phyloP scores from a whole-genome alignment of 164 flowering plant species.

The Piper betle region DNA sequence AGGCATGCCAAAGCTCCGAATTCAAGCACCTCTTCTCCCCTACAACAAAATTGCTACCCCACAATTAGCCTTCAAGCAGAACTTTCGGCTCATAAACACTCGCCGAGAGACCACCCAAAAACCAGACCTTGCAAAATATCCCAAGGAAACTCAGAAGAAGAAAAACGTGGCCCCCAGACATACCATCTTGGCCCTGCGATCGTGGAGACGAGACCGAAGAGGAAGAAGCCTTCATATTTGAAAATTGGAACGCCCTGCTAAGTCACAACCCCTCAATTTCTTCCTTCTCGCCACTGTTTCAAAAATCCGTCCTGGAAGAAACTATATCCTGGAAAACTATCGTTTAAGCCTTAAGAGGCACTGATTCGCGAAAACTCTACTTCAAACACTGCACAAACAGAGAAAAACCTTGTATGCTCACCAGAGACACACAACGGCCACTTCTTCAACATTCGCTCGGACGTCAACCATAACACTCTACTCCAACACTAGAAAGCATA shows the following conservation, averaged over 20 bases:
- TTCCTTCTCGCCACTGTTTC: not conserved
- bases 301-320: not conserved
- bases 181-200: slow-evolving; percentile 47
- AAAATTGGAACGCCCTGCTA: not conserved
- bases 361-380: no score
- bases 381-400: no score
- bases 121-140: not conserved
- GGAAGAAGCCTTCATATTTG: slow-evolving; percentile 17
- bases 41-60: slow-evolving; percentile 16
- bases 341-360: not conserved
- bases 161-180: not conserved
- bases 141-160: not conserved
- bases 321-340: not conserved
- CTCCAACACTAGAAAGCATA: not conserved
- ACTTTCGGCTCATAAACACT: not conserved
- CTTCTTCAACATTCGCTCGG: not conserved
- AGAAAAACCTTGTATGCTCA: no score
- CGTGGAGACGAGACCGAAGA: slow-evolving; percentile 31
- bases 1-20: slow-evolving; percentile 95
- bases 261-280: not conserved
- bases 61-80: not conserved
- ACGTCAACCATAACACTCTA: no score
- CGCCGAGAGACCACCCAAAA: slow-evolving; percentile 6
- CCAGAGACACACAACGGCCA: not conserved
- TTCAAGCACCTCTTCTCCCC: slow-evolving; percentile 77